Base-by-base conservation (phyloP, 768 basidiomycete genomes). In the Phanerochaete sordida region DNA sequence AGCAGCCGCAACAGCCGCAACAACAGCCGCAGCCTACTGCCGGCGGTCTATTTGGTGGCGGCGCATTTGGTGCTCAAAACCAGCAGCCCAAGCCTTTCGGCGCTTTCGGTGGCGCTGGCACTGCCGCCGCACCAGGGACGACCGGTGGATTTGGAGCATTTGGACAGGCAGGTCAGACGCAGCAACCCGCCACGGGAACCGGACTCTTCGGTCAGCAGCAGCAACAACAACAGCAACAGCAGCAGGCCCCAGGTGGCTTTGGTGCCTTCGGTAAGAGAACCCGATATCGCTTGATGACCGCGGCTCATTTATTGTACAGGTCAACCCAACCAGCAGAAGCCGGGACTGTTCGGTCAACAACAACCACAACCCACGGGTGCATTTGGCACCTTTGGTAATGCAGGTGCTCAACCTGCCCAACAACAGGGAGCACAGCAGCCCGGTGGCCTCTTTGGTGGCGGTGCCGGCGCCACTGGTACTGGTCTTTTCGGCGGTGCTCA, bases 291-390 rank as follows among this genome's bases (percentile, higher is more conserved):
- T n/a, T n/a, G n/a, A n/a, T n/a, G n/a, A n/a, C n/a, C n/a, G n/a
- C n/a, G n/a, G n/a, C n/a, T n/a, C n/a, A n/a, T n/a, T n/a, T 58
- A 19, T 15, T 21, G 27, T 48, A 35, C 62, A 53, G 8, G 59
- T 50, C 54, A 68, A 66, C 53, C 69, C 43, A 70, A 71, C 58
- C 66, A 76, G 23, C 60, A 73, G 21, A 83, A 84, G 59, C 75
- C 83, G 5, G 73, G 74, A 16, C 67, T 83, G 26, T 85, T 86
- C 57, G 82, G 84, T 24, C 81, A 83, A 15, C 46, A 48, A n/a
- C 31, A n/a, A 6, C 43, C 67, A 47, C 64, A 80, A 12, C 64
- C 68, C 7, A 12, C 46, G 16, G 28, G 33, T n/a, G 26, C 57
- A 9, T 58, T 58, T 31, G 57, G 57, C 33, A 27, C 28, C n/a